Conservation (phyloP, 2,329 filamentous ascomycete species). For the Alternaria burnsii region DNA sequence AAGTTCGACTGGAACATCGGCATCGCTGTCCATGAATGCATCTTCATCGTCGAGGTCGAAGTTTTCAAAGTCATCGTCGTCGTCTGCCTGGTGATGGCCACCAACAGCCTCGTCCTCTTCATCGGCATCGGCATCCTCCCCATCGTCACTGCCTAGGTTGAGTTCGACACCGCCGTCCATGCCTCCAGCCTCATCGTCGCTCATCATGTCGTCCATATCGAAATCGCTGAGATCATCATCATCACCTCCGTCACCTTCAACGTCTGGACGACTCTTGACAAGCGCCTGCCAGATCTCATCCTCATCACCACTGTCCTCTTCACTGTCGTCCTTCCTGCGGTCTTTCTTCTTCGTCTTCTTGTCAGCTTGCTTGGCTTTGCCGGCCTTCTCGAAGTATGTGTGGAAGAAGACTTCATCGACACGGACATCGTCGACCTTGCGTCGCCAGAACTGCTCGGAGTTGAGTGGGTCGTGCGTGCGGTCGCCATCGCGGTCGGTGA, state of each 20-base stretch:
- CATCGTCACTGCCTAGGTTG: constrained; percentile 60
- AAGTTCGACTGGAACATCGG: constrained; percentile 62
- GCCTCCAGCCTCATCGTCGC: constrained; percentile 57
- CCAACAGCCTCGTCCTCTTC: constrained; percentile 60
- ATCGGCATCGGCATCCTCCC: constrained; percentile 54
- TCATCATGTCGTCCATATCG: constrained; percentile 56
- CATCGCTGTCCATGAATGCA: constrained; percentile 63
- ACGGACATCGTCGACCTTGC: constrained; percentile 85
- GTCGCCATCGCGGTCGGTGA: constrained; percentile 67
- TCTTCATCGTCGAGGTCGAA: constrained; percentile 62
- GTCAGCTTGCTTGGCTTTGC: constrained; percentile 63
- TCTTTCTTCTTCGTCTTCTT: constrained; percentile 64
- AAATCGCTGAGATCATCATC: constrained; percentile 63
- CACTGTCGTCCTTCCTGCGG: constrained; percentile 52
- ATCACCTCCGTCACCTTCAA: constrained; percentile 72
- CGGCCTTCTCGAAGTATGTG: constrained; percentile 83
- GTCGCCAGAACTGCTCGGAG: constrained; percentile 88
- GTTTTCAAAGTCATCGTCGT: constrained; percentile 52
- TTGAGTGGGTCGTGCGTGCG: constrained; percentile 75
- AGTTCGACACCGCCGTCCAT: constrained; percentile 53
- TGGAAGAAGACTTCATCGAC: constrained; percentile 98
- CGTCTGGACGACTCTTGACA: constrained; percentile 79
- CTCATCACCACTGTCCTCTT: constrained; percentile 70
- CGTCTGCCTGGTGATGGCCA: constrained; percentile 42
- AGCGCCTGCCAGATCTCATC: constrained; percentile 93